phyloP scores from a whole-genome alignment of 768 basidiomycete species.

The Boletus subcaerulescens region DNA sequence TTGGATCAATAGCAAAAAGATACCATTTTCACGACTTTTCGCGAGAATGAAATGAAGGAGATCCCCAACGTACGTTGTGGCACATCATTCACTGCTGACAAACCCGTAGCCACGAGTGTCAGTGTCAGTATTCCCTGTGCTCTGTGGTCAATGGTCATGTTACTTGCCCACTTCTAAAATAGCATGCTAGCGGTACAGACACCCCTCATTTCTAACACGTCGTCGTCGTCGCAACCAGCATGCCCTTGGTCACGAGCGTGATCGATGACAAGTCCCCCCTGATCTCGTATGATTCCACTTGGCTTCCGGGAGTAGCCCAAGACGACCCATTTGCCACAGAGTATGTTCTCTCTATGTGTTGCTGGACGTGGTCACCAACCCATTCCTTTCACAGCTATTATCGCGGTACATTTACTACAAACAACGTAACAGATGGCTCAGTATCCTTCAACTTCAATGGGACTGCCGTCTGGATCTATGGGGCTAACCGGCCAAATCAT shows the following conservation, averaged over 20 bases:
- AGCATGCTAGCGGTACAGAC: too few relatives aligned
- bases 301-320: conserved; percentile 16
- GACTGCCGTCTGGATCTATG: conserved; percentile 47
- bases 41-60: too few relatives aligned
- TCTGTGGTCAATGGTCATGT: too few relatives aligned
- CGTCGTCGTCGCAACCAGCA: not conserved
- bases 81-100: too few relatives aligned
- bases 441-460: conserved; percentile 48
- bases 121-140: too few relatives aligned
- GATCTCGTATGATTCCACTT: conserved; percentile 26
- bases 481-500: conserved; percentile 47
- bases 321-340: conserved; percentile 11
- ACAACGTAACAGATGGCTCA: conserved; percentile 32
- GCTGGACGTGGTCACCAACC: not conserved
- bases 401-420: conserved; percentile 39
- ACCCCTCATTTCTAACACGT: too few relatives aligned
- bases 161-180: too few relatives aligned
- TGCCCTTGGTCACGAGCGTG: conserved; percentile 25
- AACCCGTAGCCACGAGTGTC: too few relatives aligned
- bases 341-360: conserved; percentile 6
- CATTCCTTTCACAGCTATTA: conserved; percentile 31
- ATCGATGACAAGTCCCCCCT: conserved; percentile 35
- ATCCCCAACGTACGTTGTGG: too few relatives aligned
- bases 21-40: too few relatives aligned
- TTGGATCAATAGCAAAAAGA: too few relatives aligned